These are phyloP conservation scores for Aspergillus niger DNA, from an alignment of 2,329 filamentous ascomycete species.

Conservation along the genomic window DNA sequence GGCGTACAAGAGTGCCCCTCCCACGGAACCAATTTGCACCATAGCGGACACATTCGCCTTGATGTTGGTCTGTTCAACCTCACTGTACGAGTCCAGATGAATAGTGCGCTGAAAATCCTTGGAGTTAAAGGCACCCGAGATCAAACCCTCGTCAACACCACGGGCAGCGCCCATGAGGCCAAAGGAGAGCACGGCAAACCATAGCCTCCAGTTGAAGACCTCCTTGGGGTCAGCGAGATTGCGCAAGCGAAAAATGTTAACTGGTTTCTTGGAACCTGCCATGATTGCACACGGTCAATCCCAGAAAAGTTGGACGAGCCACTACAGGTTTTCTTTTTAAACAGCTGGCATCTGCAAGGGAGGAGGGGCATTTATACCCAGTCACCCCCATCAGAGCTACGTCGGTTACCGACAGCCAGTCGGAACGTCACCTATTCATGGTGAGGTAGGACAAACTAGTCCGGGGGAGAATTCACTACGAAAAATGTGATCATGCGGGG, in stretches of 20 bases:
- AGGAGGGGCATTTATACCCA: background rate
- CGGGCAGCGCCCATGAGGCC: constrained; percentile 75
- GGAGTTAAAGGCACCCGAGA: constrained; percentile 70
- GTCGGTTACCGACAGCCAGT: background rate
- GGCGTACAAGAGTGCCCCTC: constrained; percentile 63
- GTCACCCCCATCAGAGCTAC: too few species aligned
- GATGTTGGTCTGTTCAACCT: constrained; percentile 63
- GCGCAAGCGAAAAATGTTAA: constrained; percentile 61
- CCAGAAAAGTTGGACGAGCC: background rate
- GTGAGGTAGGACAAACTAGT: background rate
- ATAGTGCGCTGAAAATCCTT: constrained; percentile 64
- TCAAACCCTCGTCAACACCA: constrained; percentile 79
- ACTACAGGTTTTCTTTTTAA: too few species aligned
- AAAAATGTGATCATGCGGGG: background rate
- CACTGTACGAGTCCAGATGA: constrained; percentile 56
- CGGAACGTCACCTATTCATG: too few species aligned
- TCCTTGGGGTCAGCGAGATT: constrained; percentile 67
- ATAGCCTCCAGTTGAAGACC: constrained; percentile 75
- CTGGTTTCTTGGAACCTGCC: constrained; percentile 36
- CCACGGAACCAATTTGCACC: constrained; percentile 78
- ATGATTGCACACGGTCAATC: background rate
- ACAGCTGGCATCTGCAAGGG: background rate
- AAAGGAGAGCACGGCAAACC: constrained; percentile 74
- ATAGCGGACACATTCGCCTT: constrained; percentile 80
- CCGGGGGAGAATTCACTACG: background rate